Conservation (phyloP, 345 rosid genomes). For the Brassica cretica region DNA sequence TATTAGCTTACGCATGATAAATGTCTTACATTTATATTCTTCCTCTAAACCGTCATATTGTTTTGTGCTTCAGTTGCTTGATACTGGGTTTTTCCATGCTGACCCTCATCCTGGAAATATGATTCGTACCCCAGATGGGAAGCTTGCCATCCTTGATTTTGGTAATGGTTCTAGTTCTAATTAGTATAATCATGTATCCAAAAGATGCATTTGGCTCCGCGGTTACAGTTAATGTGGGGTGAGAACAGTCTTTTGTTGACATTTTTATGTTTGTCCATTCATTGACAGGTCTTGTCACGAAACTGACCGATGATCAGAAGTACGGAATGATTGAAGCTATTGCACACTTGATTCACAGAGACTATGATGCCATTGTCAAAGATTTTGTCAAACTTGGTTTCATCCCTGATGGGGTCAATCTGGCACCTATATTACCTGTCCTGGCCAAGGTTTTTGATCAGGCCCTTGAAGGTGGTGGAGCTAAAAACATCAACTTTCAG, state of each 20-base stretch:
- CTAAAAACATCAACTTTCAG: conserved; percentile 87
- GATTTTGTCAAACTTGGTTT: conserved; percentile 95
- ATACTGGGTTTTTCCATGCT: conserved; percentile 97
- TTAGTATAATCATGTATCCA: neutral
- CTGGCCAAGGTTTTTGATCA: conserved; percentile 97
- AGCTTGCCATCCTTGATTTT: conserved; percentile 93
- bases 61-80: conserved; percentile 69
- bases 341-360: conserved; percentile 94
- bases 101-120: conserved; percentile 99
- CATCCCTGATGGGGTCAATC: conserved; percentile 93
- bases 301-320: conserved; percentile 90
- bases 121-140: conserved; percentile 98
- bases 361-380: conserved; percentile 81
- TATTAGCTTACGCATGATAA: neutral
- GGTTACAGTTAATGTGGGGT: neutral
- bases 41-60: conserved; percentile 9
- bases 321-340: conserved; percentile 99
- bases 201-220: neutral
- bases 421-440: conserved; percentile 91
- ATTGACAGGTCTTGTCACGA: conserved; percentile 80
- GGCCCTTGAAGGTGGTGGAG: conserved; percentile 99
- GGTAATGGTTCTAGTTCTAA: conserved; percentile 50
- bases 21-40: neutral
- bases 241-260: conserved; percentile 6
- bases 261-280: neutral